phyloP scores from a whole-genome alignment of 2,329 filamentous ascomycete species.

The Colletotrichum noveboracense region DNA sequence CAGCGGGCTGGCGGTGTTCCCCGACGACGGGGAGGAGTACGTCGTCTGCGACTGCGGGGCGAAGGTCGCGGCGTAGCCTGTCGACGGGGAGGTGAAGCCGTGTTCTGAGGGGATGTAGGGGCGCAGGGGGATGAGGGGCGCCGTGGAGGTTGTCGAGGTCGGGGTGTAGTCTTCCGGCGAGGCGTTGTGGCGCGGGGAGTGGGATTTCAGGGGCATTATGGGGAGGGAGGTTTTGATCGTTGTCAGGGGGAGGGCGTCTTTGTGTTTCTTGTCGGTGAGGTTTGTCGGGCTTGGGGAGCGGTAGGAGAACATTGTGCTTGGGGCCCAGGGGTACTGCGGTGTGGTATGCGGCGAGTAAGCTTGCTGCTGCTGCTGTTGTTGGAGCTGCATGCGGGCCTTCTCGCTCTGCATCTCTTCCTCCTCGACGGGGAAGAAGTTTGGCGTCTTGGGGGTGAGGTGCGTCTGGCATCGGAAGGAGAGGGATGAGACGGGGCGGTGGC shows the following conservation, averaged over 20 bases:
- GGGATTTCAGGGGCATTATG: not conserved
- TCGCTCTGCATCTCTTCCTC: conserved; percentile 29
- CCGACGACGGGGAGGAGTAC: conserved; percentile 14
- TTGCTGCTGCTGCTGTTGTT: not conserved
- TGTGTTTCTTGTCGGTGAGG: conserved; percentile 5
- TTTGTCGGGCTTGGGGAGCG: not conserved
- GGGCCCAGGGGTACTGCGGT: not conserved
- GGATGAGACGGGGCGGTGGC: conserved; percentile 45
- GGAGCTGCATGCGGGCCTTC: conserved; percentile 22
- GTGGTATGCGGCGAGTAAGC: not conserved
- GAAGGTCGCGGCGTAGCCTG: not conserved
- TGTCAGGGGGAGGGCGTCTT: not conserved
- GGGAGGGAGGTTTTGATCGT: conserved; percentile 18
- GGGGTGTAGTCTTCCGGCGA: conserved; percentile 32
- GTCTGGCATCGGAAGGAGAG: conserved; percentile 59
- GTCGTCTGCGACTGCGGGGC: not conserved
- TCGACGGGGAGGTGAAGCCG: conserved; percentile 25
- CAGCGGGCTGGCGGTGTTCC: conserved; percentile 21
- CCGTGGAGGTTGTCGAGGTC: conserved; percentile 36
- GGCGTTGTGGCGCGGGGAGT: conserved; percentile 11
- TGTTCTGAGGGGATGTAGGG: conserved; percentile 34
- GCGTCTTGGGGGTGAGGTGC: conserved; percentile 43
- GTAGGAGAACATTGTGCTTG: conserved; percentile 14
- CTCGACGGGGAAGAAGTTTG: conserved; percentile 39
- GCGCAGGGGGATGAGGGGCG: conserved; percentile 36